A percentile compares a stretch with the other conserved stretches of the same genome.
Evolutionary conservation across 129 eudicot species (phyloP).

Genomic region (Centaurea solstitialis): DNA sequence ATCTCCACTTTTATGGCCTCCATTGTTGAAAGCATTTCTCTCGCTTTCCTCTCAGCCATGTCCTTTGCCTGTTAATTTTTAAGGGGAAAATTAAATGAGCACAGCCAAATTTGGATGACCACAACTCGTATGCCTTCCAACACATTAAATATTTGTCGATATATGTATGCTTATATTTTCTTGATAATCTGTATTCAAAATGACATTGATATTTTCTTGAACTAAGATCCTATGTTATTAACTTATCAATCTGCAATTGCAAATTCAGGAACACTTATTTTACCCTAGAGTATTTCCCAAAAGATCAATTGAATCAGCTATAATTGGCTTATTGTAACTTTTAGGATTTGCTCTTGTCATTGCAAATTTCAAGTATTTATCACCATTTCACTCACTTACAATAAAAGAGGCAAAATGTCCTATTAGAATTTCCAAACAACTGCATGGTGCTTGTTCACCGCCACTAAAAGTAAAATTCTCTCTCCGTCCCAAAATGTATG

Average conservation of each 20-base stretch:
- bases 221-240: not conserved
- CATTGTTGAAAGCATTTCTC: slow-evolving; percentile 45
- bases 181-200: too few species aligned
- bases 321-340: not conserved
- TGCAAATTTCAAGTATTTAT: not conserved
- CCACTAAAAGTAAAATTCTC: not conserved
- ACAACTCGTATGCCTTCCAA: not conserved
- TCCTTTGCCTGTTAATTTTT: slow-evolving; percentile 73
- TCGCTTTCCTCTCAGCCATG: slow-evolving; percentile 65
- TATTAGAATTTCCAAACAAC: too few species aligned
- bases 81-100: not conserved
- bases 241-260: not conserved
- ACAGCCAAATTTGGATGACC: not conserved
- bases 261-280: too few species aligned
- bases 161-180: not conserved
- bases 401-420: too few species aligned
- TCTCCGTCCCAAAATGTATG: too few species aligned
- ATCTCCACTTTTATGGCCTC: slow-evolving; percentile 70
- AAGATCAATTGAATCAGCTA: not conserved
- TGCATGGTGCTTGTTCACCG: not conserved
- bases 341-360: not conserved
- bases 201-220: not conserved
- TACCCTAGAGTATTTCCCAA: not conserved
- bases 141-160: not conserved
- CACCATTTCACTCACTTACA: too few species aligned